Base-by-base conservation (phyloP, 306 rosid genomes). In the Trifolium subterraneum region DNA sequence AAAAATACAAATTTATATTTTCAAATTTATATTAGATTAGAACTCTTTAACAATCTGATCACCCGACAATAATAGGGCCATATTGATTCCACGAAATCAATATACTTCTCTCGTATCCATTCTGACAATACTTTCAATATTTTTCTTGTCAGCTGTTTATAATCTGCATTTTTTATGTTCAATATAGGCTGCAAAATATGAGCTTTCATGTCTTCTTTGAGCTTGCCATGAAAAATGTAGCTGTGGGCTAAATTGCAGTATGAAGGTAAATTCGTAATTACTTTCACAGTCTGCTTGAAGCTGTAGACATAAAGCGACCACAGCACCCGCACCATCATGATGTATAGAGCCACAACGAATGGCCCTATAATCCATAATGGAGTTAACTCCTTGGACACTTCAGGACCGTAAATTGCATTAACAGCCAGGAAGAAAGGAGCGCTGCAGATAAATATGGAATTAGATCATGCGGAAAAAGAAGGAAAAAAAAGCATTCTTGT, bases 281-380 rank as follows among this genome's bases (percentile, higher is more conserved):
- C 35, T 77, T 79, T 78, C 74, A 80, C 81, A 55, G 92, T 84
- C 89, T 83, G 90, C 87, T 85, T 93, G 87, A 90, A 89, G 89
- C 83, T 82, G 84, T 87, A 93, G 78, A 79, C 79, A 71, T 89
- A 90, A n/a, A 93, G 87, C 2, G 87, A 69, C 44, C 78, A 77
- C 72, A 93, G 22, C 87, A 85, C 62, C 42, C 71, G 89, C 74
- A 90, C 6, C 75, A 88, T 70, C 85, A 84, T 87, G 77, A 90
- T 19, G 85, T 93, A 80, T 71, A 90, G 76, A 64, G 95, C 97
- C 69, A 86, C 79, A 31, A 86, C 29, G 2, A 89, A 20, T 39
- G 98, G 97, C 29, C 96, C 98, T 47, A 85, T 25, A 79, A 90
- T 71, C 98, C 98, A 93, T 55, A 93, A 78, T 31, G 98, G 98